phyloP scores from a whole-genome alignment of 768 basidiomycete genomes.

The Neoboletus subvelutipes region DNA sequence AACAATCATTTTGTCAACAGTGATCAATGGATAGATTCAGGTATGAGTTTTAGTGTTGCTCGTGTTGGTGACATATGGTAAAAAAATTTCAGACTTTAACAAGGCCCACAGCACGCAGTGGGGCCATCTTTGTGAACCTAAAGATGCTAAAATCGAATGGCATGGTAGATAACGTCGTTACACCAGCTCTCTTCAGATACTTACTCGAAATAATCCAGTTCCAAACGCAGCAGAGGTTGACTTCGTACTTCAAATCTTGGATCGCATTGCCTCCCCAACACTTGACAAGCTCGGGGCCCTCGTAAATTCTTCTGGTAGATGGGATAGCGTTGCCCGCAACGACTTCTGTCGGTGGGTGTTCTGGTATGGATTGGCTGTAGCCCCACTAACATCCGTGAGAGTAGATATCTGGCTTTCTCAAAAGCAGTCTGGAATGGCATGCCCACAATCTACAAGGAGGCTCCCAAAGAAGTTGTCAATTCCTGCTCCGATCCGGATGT shows the following conservation, averaged over 20 bases:
- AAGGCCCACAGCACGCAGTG: constrained; percentile 64
- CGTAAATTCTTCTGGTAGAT: constrained; percentile 49
- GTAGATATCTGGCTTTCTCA: constrained; percentile 67
- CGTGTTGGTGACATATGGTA: constrained; percentile 6
- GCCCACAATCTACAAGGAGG: constrained; percentile 62
- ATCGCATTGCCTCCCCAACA: constrained; percentile 62
- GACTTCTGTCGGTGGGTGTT: constrained; percentile 76
- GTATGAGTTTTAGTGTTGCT: constrained; percentile 40
- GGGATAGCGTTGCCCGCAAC: constrained; percentile 68
- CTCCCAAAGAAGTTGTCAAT: constrained; percentile 54
- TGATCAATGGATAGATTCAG: constrained; percentile 73
- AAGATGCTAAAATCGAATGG: constrained; percentile 87
- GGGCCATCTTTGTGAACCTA: constrained; percentile 76
- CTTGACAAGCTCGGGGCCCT: constrained; percentile 67
- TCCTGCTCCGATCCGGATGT: constrained; percentile 58
- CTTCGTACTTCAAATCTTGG: constrained; percentile 77
- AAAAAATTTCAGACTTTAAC: constrained; percentile 59
- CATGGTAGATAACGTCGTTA: constrained; percentile 50
- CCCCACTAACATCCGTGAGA: constrained; percentile 1
- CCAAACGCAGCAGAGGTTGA: constrained; percentile 60
- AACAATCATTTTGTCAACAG: constrained; percentile 81
- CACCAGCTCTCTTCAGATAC: constrained; percentile 10
- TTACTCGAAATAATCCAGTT: constrained; percentile 36
- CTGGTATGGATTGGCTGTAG: background rate
- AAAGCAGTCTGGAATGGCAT: constrained; percentile 79